Base-by-base conservation (phyloP, 208 protist genomes). In the Porcisia deanei region DNA sequence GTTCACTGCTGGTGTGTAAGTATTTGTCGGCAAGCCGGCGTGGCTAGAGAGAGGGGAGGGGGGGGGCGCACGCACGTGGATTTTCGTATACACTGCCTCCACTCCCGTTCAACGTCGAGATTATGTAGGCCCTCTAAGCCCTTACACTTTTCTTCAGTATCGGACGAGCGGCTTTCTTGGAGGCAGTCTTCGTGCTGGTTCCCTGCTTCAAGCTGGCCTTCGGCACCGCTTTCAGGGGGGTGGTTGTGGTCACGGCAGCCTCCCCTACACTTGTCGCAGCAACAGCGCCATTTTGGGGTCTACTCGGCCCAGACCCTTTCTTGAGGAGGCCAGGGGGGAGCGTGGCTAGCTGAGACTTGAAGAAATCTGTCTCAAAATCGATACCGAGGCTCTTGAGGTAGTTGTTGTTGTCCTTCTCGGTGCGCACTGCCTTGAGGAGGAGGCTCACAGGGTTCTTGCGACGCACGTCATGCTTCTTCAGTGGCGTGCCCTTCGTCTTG, bases 361-460 rank as follows among this genome's bases (percentile, higher is more conserved):
- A 97, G 54, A 86, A 81, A 70, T 88, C 68, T 14, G 61, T 86
- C 22, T 64, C 68, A 73, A 87, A 97, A 80, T 90, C 79, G 73
- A 97, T 89, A 75, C 93, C 93, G 25, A 95, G 82, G 22, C 73
- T 59, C 77, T 88, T 81, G 34, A 97, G 84, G 65, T 93, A 84
- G 7, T 63, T 83, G 80, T 97, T 97, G 75, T 95, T 97, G 49
- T 68, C 67, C 78, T 79, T 78, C 82, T 97, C 93, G n/a, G 79
- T 87, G 14, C 83, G 80, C 20, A 88, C 83, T 20, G 87, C 88
- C 71, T 92, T 92, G 49, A 97, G 86, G 41, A 97, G 85, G 6
- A 90, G 58, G 5, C 73, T 91, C 0, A 94, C 78, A 2, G 83
- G 80, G 41, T 71, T 84, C 76, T 94, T 94, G n/a, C 75, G 43